Evolutionary conservation across 306 rosid genomes (phyloP), one percentile per base, ranked within the genome.

Genomic region (Cicer judaicum): DNA sequence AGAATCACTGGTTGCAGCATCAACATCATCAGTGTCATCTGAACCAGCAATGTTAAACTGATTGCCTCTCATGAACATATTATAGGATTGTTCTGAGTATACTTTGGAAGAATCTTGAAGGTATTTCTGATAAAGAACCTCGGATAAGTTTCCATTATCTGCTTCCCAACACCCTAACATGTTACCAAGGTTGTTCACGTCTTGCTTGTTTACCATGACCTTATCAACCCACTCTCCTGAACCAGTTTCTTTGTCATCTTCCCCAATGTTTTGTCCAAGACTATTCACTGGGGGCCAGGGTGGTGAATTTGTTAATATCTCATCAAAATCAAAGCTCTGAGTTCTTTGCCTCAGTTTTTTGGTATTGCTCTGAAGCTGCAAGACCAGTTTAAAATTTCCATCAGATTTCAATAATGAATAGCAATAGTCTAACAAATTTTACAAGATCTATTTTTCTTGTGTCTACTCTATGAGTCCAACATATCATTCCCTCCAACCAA

Each of bases 201-300:
- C 98, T 84, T 52, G 96, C 80, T 89, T 93, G 92, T 93, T 93
- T 72, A 93, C 98, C 98, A 93, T 93, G 42, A 93, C 98, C 81
- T 93, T 93, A 74, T 93, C 98, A 41, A 93, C 92, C 98, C 98
- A 93, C 46, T 91, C 94, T 8, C 94, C 97, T 0, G 87, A 75
- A 71, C 81, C 86, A 55, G 64, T 77, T 77, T 91, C 98, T 77
- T 56, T 89, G 55, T 91, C 97, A n/a, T 93, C 96, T 50, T 93
- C 98, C 53, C 75, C 77, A 46, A 66, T 77, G 86, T 75, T 84
- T 81, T 84, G 88, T 72, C 83, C 86, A 54, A 89, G 91, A 80
- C 85, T 78, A 21, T 78, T 88, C 56, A 84, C 90, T 0, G 96
- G 97, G 19, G 96, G 97, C 97, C 97, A 93, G 39, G 92, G 90